Evolutionary conservation across 129 eudicot genomes (phyloP).

Genomic region (Escallonia herrerae): DNA sequence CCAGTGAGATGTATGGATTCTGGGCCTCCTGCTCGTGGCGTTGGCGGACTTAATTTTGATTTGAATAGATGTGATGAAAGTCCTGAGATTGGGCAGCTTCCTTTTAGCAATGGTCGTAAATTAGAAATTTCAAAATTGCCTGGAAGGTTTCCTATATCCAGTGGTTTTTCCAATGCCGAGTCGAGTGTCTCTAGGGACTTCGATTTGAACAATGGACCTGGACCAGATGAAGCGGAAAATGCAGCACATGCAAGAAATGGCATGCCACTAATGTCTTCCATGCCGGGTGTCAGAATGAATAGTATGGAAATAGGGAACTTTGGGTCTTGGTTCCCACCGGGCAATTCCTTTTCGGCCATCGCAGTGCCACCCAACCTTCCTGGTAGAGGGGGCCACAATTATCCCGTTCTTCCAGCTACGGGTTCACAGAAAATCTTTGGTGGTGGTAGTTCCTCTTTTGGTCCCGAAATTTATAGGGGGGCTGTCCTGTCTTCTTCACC

Average conservation of each 20-base stretch:
- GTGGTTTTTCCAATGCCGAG: conserved; percentile 22
- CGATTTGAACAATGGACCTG: conserved; percentile 77
- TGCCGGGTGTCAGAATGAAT: conserved; percentile 40
- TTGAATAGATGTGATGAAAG: conserved; percentile 59
- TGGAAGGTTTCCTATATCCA: conserved; percentile 17
- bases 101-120: conserved; percentile 23
- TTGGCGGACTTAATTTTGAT: conserved; percentile 61
- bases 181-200: conserved; percentile 41
- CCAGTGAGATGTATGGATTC: neutral
- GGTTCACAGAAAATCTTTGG: conserved; percentile 33
- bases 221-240: conserved; percentile 44
- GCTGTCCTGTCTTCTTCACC: conserved; percentile 53
- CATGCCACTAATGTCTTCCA: conserved; percentile 22
- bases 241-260: conserved; percentile 9
- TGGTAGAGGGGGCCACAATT: conserved; percentile 40
- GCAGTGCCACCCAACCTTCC: conserved; percentile 36
- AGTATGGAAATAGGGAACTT: conserved; percentile 39
- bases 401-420: conserved; percentile 28
- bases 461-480: conserved; percentile 39
- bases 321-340: conserved; percentile 59
- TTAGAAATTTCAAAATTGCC: conserved; percentile 17
- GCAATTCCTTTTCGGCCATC: conserved; percentile 37
- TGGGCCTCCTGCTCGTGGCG: conserved; percentile 5
- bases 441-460: conserved; percentile 24
- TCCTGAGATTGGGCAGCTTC: conserved; percentile 39